Evolutionary conservation across 1,284 basidiomycete species (phyloP).

Genomic region (Tranzscheliella williamsii): DNA sequence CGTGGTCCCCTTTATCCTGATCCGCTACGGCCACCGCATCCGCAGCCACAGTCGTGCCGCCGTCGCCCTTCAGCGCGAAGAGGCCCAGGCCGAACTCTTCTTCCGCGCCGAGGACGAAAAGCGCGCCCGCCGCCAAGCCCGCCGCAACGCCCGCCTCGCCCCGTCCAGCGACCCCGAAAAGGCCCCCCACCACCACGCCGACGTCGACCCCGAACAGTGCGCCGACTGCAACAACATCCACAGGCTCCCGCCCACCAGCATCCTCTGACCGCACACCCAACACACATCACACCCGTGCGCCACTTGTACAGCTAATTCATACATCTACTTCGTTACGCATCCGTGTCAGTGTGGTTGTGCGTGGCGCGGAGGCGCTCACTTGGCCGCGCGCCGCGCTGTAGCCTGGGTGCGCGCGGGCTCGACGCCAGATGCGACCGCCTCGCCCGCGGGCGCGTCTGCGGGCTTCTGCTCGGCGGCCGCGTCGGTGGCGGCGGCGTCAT

Average conservation of each 20-base stretch:
- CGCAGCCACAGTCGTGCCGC: conserved; percentile 36
- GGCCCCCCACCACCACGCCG: background rate
- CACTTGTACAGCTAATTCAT: too few relatives aligned
- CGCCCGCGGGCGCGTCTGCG: background rate
- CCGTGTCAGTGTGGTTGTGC: too few relatives aligned
- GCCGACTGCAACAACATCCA: conserved; percentile 20
- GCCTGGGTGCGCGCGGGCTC: too few relatives aligned
- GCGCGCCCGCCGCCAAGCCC: conserved; percentile 11
- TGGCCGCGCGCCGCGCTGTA: too few relatives aligned
- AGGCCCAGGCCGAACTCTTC: conserved; percentile 23
- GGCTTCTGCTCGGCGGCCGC: conserved; percentile 7
- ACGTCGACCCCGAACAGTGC: conserved; percentile 5
- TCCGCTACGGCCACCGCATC: conserved; percentile 49
- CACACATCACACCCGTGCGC: too few relatives aligned
- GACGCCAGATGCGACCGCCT: background rate
- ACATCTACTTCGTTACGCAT: too few relatives aligned
- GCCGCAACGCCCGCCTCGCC: conserved; percentile 6
- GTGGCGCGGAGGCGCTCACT: too few relatives aligned
- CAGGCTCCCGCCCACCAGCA: conserved; percentile 28
- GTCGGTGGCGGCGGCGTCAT: too few relatives aligned
- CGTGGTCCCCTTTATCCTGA: conserved; percentile 51
- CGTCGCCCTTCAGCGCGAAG: conserved; percentile 37
- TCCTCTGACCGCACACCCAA: conserved; percentile 5
- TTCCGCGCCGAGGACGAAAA: conserved; percentile 13
- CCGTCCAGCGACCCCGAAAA: background rate